Conservation (phyloP, 805 yeast species). For the Kodamaea sagamina region DNA sequence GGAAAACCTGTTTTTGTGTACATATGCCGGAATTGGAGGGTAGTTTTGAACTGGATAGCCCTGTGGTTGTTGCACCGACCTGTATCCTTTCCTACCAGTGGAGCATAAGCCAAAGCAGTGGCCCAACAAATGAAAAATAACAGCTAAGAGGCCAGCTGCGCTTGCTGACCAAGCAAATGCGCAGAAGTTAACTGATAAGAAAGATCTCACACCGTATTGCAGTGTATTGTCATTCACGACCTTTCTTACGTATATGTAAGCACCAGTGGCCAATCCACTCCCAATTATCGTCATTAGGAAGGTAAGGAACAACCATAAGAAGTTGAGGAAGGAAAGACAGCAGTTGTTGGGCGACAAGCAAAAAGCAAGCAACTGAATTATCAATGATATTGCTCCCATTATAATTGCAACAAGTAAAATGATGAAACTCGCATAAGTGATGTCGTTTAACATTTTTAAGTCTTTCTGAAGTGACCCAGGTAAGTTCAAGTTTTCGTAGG, state of each 20-base stretch:
- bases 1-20: too few species aligned
- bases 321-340: slow-evolving; percentile 48
- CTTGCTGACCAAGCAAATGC: slow-evolving; percentile 68
- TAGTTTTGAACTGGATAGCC: too few species aligned
- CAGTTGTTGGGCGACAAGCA: slow-evolving; percentile 46
- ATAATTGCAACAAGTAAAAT: slow-evolving; percentile 30
- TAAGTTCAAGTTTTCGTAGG: slow-evolving; percentile 40
- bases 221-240: slow-evolving; percentile 51
- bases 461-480: slow-evolving; percentile 58
- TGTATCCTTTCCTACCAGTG: slow-evolving; percentile 30
- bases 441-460: slow-evolving; percentile 42
- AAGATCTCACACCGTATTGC: slow-evolving; percentile 57
- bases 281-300: slow-evolving; percentile 46
- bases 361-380: slow-evolving; percentile 46
- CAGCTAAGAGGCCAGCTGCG: slow-evolving; percentile 36
- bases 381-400: slow-evolving; percentile 46
- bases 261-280: slow-evolving; percentile 64
- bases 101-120: slow-evolving; percentile 44
- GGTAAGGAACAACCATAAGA: slow-evolving; percentile 46
- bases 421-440: slow-evolving; percentile 60
- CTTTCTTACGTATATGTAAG: slow-evolving; percentile 48
- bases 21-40: too few species aligned
- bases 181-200: slow-evolving; percentile 51
- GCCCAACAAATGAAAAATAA: slow-evolving; percentile 38
- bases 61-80: slow-evolving; percentile 16